A percentile compares a stretch with the other conserved stretches of the same genome.
These are phyloP conservation scores for Cyclocybe aegerita DNA, from an alignment of 768 basidiomycete genomes.

Conservation along the genomic window DNA sequence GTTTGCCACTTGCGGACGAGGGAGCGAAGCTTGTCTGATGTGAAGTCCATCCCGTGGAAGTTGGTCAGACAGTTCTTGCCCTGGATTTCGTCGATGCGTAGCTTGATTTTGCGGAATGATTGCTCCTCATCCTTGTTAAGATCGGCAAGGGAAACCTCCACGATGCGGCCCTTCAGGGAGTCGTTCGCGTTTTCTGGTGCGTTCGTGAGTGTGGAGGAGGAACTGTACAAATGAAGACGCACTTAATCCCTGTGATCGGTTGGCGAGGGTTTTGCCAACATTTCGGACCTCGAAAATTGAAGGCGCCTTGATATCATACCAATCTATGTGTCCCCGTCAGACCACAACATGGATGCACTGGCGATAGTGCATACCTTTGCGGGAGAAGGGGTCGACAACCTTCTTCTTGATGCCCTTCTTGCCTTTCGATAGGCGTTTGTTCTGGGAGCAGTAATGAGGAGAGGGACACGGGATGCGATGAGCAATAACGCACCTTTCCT, in stretches of 20 bases:
- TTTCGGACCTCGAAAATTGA: conserved; percentile 96
- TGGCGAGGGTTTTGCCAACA: conserved; percentile 97
- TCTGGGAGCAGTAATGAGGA: conserved; percentile 45
- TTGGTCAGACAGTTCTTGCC: conserved; percentile 99
- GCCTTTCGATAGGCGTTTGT: conserved; percentile 97
- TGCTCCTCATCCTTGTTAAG: conserved; percentile 99
- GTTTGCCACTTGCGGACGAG: conserved; percentile 99
- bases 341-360: conserved; percentile 4
- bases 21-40: conserved; percentile 98
- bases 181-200: conserved; percentile 94
- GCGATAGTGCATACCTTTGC: conserved; percentile 72
- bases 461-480: conserved; percentile 2
- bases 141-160: conserved; percentile 96
- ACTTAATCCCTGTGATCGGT: conserved; percentile 98
- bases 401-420: conserved; percentile 99
- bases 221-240: conserved; percentile 35
- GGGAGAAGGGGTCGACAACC: conserved; percentile 99
- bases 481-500: conserved; percentile 65
- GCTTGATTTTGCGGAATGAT: conserved; percentile 98
- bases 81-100: conserved; percentile 94
- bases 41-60: conserved; percentile 99
- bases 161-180: conserved; percentile 93
- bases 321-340: conserved; percentile 53
- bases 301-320: conserved; percentile 99
- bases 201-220: conserved; percentile 1